Percentiles rank a stretch among this genome's conserved stretches.
These are phyloP conservation scores for Colletotrichum liaoningense DNA, from an alignment of 2,329 filamentous ascomycete genomes.

Conservation along the genomic window DNA sequence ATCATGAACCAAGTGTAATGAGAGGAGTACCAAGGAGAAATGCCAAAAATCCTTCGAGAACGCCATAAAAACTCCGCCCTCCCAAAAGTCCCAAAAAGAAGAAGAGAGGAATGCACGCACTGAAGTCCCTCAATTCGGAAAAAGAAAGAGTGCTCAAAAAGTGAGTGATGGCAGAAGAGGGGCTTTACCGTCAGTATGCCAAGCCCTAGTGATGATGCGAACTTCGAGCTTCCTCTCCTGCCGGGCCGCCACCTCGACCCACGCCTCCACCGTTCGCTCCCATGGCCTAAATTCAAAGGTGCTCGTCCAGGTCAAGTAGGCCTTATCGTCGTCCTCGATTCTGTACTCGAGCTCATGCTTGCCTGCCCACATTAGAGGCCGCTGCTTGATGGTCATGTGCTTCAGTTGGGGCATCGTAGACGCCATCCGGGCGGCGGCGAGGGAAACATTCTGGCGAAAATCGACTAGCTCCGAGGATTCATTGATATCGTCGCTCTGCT, in stretches of 20 bases:
- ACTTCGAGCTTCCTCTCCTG: constrained; percentile 19
- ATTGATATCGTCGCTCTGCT: constrained; percentile 37
- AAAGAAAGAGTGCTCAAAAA: constrained; percentile 3
- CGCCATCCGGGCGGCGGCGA: constrained; percentile 38
- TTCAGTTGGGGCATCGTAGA: constrained; percentile 39
- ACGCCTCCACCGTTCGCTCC: constrained; percentile 39
- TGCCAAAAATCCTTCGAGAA: neutral
- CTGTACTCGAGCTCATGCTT: constrained; percentile 38
- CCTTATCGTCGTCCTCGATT: constrained; percentile 11
- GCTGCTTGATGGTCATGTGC: constrained; percentile 36
- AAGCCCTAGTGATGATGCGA: neutral
- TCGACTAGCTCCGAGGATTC: constrained; percentile 34
- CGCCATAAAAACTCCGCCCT: neutral
- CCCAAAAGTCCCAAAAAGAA: neutral
- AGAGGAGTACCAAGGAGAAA: neutral
- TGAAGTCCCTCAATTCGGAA: too few relatives aligned
- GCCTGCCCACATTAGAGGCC: constrained; percentile 41
- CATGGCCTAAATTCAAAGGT: constrained; percentile 39
- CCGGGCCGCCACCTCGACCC: constrained; percentile 37
- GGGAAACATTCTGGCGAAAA: constrained; percentile 39
- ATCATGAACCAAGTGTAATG: constrained; percentile 6
- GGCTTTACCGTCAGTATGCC: constrained; percentile 30
- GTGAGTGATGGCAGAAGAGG: constrained; percentile 30
- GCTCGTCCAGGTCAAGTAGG: constrained; percentile 36
- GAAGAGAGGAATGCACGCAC: neutral